Conservation (phyloP, 306 rosid species). For the Chamaecrista fasciculata region DNA sequence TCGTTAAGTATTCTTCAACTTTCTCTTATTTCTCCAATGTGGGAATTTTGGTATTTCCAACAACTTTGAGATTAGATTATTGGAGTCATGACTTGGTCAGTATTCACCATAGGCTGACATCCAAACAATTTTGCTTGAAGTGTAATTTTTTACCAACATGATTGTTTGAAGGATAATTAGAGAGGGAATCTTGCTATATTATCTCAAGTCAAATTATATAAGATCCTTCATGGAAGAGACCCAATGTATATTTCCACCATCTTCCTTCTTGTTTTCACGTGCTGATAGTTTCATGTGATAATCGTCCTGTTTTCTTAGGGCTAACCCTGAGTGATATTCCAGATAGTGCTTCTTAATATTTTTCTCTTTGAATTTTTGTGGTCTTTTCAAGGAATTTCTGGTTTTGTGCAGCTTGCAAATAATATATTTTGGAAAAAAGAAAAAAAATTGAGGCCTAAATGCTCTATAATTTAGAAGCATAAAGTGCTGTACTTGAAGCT, state of each 20-base stretch:
- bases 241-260: not conserved
- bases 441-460: not conserved
- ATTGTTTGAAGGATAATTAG: not conserved
- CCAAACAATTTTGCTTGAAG: no score
- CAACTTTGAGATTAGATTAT: no score
- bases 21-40: no score
- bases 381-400: not conserved
- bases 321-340: not conserved
- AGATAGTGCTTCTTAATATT: no score
- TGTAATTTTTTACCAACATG: no score
- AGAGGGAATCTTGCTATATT: not conserved
- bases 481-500: not conserved
- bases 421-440: not conserved
- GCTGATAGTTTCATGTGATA: not conserved
- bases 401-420: not conserved
- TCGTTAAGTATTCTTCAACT: no score
- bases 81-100: no score
- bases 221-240: not conserved
- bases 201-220: not conserved
- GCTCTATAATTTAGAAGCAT: not conserved
- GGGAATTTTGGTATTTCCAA: no score
- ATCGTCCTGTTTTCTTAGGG: not conserved
- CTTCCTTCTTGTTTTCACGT: not conserved
- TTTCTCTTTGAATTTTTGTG: not conserved
- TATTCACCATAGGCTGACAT: no score